A percentile compares a stretch with the other conserved stretches of the same genome.
phyloP scores from a whole-genome alignment of 2,329 filamentous ascomycete genomes.

The Nemania sp. region DNA sequence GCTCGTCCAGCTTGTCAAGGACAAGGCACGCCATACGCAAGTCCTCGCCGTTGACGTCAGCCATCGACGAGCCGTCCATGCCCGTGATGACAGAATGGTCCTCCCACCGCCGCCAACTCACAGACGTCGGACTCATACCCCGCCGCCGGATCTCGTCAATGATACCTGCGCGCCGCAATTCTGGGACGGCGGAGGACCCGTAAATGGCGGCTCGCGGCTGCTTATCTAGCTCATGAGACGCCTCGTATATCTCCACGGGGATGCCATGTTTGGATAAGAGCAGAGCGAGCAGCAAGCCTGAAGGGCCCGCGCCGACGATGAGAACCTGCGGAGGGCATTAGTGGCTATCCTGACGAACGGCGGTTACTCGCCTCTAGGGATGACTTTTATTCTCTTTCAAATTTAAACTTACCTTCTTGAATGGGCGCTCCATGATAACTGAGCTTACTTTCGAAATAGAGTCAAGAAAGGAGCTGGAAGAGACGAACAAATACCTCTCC shows the following conservation, averaged over 20 bases:
- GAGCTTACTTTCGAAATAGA: neutral
- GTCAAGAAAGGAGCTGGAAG: constrained; percentile 5
- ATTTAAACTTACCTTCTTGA: constrained; percentile 48
- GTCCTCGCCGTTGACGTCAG: constrained; percentile 55
- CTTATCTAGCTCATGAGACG: constrained; percentile 64
- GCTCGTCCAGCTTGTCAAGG: constrained; percentile 57
- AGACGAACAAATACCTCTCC: constrained; percentile 6
- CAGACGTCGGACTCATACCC: constrained; percentile 55
- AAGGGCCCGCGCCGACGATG: constrained; percentile 63
- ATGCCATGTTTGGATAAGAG: constrained; percentile 66
- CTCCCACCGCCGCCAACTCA: constrained; percentile 56
- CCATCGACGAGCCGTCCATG: constrained; percentile 52
- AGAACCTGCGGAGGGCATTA: constrained; percentile 52
- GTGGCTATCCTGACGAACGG: neutral
- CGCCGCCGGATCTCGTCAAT: constrained; percentile 56
- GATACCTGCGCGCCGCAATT: constrained; percentile 69
- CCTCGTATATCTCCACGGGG: constrained; percentile 67
- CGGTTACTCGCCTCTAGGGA: neutral
- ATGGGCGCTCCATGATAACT: constrained; percentile 46
- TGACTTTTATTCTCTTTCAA: neutral
- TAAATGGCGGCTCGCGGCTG: constrained; percentile 74
- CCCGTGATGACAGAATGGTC: constrained; percentile 54
- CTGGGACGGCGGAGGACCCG: constrained; percentile 67
- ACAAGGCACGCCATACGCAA: constrained; percentile 56
- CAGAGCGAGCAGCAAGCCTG: constrained; percentile 62